Base-by-base conservation (phyloP, 2,329 filamentous ascomycete genomes). In the Neoascochyta sp. region DNA sequence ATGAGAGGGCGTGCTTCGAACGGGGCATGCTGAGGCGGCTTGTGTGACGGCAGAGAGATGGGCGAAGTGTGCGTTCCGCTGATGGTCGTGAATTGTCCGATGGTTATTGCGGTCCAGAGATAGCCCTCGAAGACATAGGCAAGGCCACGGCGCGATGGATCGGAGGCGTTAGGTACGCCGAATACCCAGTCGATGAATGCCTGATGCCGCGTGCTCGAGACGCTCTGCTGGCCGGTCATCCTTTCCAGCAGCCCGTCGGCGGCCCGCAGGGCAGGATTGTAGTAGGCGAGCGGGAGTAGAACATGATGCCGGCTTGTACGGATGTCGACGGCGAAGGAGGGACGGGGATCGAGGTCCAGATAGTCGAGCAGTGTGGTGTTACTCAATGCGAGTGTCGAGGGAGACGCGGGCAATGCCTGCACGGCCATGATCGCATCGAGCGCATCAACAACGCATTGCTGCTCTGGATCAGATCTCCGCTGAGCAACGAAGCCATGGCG, bases 41-140 rank as follows among this genome's bases (percentile, higher is more conserved):
- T n/a, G n/a, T n/a, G n/a, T n/a, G n/a, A 53, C 38, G 67, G 52
- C 64, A 41, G 39, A 61, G 63, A 55, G 62, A 64, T 53, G 61
- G 67, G 41, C 65, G 63, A 27, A n/a, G 32, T 30, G 2, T 33
- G 34, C 4, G 50, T 14, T n/a, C 56, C 57, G 27, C 54, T 60
- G n/a, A 62, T 34, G n/a, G 60, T 40, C 22, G 40, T 50, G 27
- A 50, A 48, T 12, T 44, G 39, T 4, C 44, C 36, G 1, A 62
- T 14, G 2, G 30, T 34, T 6, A 47, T 46, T 13, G 45, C 46
- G 4, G 44, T 53, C 55, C 57, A 63, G 7, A 53, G 25, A 27
- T 50, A 28, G 6, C 48, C 50, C 22, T 47, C 47, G n/a, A 45
- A 59, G 16, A 44, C 35, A 24, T 55, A 55, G 7, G 41, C 32